Base-by-base conservation (phyloP, 352 stramenopile species). In the Phytophthora hybrid region DNA sequence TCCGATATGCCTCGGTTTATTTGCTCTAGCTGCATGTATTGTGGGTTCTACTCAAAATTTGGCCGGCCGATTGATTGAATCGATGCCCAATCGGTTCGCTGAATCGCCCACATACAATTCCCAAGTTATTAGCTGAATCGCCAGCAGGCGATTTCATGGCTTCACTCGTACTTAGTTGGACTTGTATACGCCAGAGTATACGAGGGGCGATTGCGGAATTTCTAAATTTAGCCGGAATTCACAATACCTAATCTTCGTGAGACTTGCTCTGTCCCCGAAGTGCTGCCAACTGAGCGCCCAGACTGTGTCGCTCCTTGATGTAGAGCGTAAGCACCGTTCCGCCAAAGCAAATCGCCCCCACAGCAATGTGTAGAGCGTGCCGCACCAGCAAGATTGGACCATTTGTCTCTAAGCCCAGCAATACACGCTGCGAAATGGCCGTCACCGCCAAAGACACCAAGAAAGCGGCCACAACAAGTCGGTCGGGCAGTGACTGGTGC, bases 331-430 rank as follows among this genome's bases (percentile, higher is more conserved):
- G 18, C 10, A 81, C 46, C 29, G 85, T 79, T 14, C 63, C 54
- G 13, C 26, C 68, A 59, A 94, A 89, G 61, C 85, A 92, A 26
- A 82, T 6, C 4, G 59, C 69, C 0, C 87, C 87, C 14, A 92
- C 54, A 3, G 47, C 76, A 10, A 93, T 72, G 41, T 94, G 87
- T 21, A 80, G 7, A 2, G 69, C 66, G 53, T 94, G 81, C 4
- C 54, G 59, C 26, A 77, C 56, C 78, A 77, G 84, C 13, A 63
- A 69, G 13, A 37, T 47, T 6, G 65, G 18, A 7, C 29, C 54
- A 32, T 60, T 58, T 4, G 59, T 70, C 55, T 84, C 79, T 3
- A 37, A 62, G 41, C 29, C 29, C 8, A 91, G 61, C n/a, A 94
- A n/a, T 21, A 91, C 1, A 1, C 52, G 69, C 53, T 85, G 75